Evolutionary conservation across 2,329 filamentous ascomycete species (phyloP).

Genomic region (Colletotrichum costaricense): DNA sequence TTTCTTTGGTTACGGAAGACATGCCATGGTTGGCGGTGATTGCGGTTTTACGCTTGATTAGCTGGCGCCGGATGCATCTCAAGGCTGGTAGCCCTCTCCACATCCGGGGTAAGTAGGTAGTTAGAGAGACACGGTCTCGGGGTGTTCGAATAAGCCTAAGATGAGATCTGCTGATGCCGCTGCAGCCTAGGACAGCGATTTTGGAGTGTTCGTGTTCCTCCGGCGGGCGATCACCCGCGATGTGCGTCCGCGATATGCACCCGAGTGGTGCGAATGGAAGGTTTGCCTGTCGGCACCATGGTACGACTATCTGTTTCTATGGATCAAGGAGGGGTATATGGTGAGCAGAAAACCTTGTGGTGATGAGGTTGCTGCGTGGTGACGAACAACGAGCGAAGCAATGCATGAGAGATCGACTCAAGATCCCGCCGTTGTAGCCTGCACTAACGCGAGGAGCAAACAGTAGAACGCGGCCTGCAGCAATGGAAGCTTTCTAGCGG

Average conservation of each 20-base stretch:
- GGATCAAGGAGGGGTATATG: not conserved
- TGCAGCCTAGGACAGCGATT: not conserved
- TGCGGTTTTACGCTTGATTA: conserved; percentile 18
- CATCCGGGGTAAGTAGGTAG: not conserved
- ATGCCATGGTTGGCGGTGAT: conserved; percentile 3
- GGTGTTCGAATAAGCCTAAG: not conserved
- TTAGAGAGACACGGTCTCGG: not conserved
- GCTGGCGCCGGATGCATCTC: not conserved
- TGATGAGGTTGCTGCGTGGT: not conserved
- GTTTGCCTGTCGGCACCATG: not conserved
- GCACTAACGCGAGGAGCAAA: not conserved
- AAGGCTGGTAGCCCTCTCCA: not conserved
- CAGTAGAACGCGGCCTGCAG: conserved; percentile 15
- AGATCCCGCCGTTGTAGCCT: not conserved
- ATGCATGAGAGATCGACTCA: not conserved
- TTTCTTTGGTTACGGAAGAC: conserved; percentile 4
- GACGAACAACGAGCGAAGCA: not conserved
- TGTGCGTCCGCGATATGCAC: conserved; percentile 6
- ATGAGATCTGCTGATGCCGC: not conserved
- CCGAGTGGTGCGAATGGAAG: not conserved
- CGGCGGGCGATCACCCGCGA: not conserved
- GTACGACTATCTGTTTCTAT: not conserved
- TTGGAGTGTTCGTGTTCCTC: not conserved
- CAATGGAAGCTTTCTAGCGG: conserved; percentile 30
- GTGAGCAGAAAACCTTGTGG: not conserved